Evolutionary conservation across 108 stramenopile genomes (phyloP), one percentile per base, ranked within the genome.

Genomic region (Skeletonema marinoi): DNA sequence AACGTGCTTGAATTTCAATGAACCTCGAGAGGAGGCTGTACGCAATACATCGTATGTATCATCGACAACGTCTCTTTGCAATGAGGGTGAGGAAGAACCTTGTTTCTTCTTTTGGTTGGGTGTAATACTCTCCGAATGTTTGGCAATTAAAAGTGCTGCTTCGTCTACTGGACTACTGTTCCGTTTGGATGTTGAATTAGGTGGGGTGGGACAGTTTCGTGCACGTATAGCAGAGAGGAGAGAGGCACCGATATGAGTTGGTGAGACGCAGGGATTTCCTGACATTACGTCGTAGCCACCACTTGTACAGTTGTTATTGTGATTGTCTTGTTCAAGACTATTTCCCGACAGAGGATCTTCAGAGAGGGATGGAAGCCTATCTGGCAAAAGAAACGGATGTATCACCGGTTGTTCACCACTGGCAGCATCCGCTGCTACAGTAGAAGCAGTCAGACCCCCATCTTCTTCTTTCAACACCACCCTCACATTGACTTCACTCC

Each of bases 221-320:
- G 81, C 81, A 66, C 71, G 71, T 70, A 82, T 82, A 5, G 70
- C 74, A 1, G 74, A 75, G 1, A 82, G 58, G 12, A 82, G 70
- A 10, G 74, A 82, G 13, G 81, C 81, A 33, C 81, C 81, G 19
- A 82, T 46, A 7, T 69, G 50, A 7, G 79, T 59, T 21, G 73
- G 79, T 19, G 38, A 50, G 10, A 17, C 29, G 21, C 48, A 46
- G 3, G 11, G 44, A 46, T 46, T 46, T 46, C 11, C 44, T 12
- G 44, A 1, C 14, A 46, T 46, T 12, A 46, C 14, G 14, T 46
- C 44, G 0, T 25, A 25, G 25, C 25, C 25, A 46, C 8, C 44
- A 46, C 44, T 16, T 17, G 17, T 19, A 51, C 5, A 9, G 0
- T 56, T 56, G 54, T 56, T 10, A 56, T 56, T 25, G 25, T 56